Conservation (phyloP, 1,139 yeast genomes). For the Kodamaea suecica region DNA sequence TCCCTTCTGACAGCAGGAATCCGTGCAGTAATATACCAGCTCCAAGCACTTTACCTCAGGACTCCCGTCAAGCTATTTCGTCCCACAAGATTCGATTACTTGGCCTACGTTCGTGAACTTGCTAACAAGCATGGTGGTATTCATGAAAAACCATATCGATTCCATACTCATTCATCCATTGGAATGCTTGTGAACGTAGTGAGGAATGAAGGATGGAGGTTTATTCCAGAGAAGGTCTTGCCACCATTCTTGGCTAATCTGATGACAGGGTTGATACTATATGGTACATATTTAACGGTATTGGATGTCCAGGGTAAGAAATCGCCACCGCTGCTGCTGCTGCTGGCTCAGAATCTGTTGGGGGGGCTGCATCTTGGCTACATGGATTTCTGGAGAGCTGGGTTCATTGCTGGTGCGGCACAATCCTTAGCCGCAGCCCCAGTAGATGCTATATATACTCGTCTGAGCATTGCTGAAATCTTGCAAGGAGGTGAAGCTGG, state of each 20-base stretch:
- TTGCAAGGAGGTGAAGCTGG: slow-evolving; percentile 62
- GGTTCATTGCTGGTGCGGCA: slow-evolving; percentile 78
- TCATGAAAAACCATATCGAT: slow-evolving; percentile 56
- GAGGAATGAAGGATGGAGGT: slow-evolving; percentile 78
- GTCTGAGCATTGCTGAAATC: slow-evolving; percentile 74
- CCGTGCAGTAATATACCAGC: slow-evolving; percentile 76
- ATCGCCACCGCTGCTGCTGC: slow-evolving; percentile 10
- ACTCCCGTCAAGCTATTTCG: slow-evolving; percentile 84
- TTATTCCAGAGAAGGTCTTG: slow-evolving; percentile 76
- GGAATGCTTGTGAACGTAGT: slow-evolving; percentile 73
- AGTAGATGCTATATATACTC: slow-evolving; percentile 81
- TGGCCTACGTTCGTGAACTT: slow-evolving; percentile 60
- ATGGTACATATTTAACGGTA: slow-evolving; percentile 70
- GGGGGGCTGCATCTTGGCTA: slow-evolving; percentile 18
- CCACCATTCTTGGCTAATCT: slow-evolving; percentile 90
- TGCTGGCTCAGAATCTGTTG: slow-evolving; percentile 5
- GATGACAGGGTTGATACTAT: slow-evolving; percentile 79
- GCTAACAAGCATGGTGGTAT: slow-evolving; percentile 48
- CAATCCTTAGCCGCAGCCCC: slow-evolving; percentile 96
- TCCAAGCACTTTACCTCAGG: slow-evolving; percentile 73
- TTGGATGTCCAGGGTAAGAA: slow-evolving; percentile 24
- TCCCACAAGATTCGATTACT: slow-evolving; percentile 85
- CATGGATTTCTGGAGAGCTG: slow-evolving; percentile 70
- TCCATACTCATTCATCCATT: slow-evolving; percentile 71
- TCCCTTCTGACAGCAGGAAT: slow-evolving; percentile 72